phyloP scores from a whole-genome alignment of 192 early-diverging fungal species.

The Dispira simplex region DNA sequence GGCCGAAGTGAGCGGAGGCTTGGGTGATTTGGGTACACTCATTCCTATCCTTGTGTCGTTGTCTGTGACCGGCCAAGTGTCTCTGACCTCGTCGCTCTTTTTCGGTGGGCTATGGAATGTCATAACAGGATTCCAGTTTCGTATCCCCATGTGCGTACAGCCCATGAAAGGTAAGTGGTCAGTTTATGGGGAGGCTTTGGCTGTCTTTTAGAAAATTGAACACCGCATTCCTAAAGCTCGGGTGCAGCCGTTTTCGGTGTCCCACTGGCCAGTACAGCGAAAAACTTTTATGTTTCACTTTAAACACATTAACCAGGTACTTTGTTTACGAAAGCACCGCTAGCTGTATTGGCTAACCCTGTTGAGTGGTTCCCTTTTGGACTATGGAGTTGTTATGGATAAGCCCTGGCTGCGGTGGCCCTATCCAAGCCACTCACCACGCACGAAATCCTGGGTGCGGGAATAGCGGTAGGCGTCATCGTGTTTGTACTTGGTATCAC shows the following conservation, averaged over 20 bases:
- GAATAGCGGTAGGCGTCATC: slow-evolving; percentile 46
- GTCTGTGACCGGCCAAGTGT: slow-evolving; percentile 50
- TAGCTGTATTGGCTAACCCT: too few species aligned
- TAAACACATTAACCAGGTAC: neutral
- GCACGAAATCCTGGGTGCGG: slow-evolving; percentile 51
- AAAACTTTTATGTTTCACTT: neutral
- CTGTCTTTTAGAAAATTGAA: neutral
- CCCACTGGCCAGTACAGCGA: neutral
- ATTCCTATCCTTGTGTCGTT: slow-evolving; percentile 79
- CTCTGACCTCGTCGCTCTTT: slow-evolving; percentile 60
- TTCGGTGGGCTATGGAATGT: slow-evolving; percentile 88
- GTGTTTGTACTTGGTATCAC: slow-evolving; percentile 52
- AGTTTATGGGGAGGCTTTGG: neutral
- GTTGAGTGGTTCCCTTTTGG: too few species aligned
- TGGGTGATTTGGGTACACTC: slow-evolving; percentile 70
- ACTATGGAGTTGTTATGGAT: too few species aligned
- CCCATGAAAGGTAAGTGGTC: slow-evolving; percentile 67
- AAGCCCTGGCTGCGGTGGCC: too few species aligned
- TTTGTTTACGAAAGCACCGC: neutral
- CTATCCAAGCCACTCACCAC: slow-evolving; percentile 33
- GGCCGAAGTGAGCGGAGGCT: slow-evolving; percentile 39
- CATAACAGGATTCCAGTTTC: slow-evolving; percentile 53
- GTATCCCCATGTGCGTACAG: slow-evolving; percentile 81
- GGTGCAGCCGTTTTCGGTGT: neutral
- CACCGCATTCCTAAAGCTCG: neutral